Percentiles rank a stretch among this genome's conserved stretches.
phyloP scores from a whole-genome alignment of 106 monocot genomes.

The Acanthochlamys bracteata region DNA sequence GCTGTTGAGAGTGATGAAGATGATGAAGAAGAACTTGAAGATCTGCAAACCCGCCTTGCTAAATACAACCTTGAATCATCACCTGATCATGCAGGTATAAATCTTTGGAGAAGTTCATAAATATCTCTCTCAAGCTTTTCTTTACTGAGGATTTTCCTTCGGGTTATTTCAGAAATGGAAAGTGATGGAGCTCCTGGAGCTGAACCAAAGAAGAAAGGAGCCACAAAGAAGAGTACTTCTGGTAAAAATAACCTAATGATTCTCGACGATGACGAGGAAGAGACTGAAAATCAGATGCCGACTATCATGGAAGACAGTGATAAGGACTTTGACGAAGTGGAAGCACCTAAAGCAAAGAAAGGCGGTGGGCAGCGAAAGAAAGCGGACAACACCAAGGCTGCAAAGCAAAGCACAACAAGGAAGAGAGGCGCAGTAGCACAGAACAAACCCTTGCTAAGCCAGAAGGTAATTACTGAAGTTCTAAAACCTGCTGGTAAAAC shows the following conservation, averaged over 20 bases:
- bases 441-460: slow-evolving; percentile 18
- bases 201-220: slow-evolving; percentile 8
- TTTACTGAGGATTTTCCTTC: too few species aligned
- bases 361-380: slow-evolving; percentile 23
- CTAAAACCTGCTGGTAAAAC: slow-evolving; percentile 30
- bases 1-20: slow-evolving; percentile 42
- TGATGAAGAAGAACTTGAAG: slow-evolving; percentile 47
- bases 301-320: slow-evolving; percentile 21
- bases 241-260: slow-evolving; percentile 8
- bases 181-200: slow-evolving; percentile 14
- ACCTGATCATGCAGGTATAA: slow-evolving; percentile 43
- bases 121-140: too few species aligned
- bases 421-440: slow-evolving; percentile 24
- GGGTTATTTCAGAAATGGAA: slow-evolving; percentile 51
- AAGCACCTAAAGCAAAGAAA: slow-evolving; percentile 27
- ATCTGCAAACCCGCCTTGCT: slow-evolving; percentile 58
- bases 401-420: slow-evolving; percentile 14
- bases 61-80: slow-evolving; percentile 71
- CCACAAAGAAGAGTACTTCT: slow-evolving; percentile 11
- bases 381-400: slow-evolving; percentile 5
- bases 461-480: slow-evolving; percentile 35
- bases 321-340: slow-evolving; percentile 17
- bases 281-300: slow-evolving; percentile 1
- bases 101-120: background rate
- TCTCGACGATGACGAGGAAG: slow-evolving; percentile 17